Evolutionary conservation across 2,329 filamentous ascomycete genomes (phyloP).

Genomic region (Escovopsis sp.): DNA sequence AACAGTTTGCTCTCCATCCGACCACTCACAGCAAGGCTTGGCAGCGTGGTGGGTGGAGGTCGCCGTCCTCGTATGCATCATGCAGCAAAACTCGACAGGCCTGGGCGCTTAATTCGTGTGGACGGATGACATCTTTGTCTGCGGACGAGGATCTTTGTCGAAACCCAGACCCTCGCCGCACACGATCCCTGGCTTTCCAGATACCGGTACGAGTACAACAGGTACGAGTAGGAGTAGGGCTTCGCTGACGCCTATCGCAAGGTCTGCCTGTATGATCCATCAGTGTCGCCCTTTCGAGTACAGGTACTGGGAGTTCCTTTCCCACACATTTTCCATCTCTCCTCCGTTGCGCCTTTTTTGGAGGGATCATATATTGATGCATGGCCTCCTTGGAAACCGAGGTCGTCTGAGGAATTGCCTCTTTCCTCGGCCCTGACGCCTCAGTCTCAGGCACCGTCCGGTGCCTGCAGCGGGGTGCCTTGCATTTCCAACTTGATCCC

Average conservation of each 20-base stretch:
- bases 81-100: conserved; percentile 27
- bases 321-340: background rate
- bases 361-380: background rate
- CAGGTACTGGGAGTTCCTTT: background rate
- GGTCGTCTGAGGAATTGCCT: too few relatives aligned
- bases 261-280: too few relatives aligned
- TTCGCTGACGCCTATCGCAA: too few relatives aligned
- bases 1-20: conserved; percentile 2
- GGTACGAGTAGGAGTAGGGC: too few relatives aligned
- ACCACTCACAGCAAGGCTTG: conserved; percentile 8
- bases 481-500: too few relatives aligned
- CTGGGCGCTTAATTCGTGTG: conserved; percentile 40
- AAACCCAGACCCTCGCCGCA: too few relatives aligned
- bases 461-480: too few relatives aligned
- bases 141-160: too few relatives aligned
- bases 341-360: background rate
- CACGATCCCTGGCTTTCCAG: too few relatives aligned
- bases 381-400: too few relatives aligned
- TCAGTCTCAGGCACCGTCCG: background rate
- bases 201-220: too few relatives aligned
- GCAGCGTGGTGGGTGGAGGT: conserved; percentile 19
- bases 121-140: conserved; percentile 21
- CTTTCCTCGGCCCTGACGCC: background rate
- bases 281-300: too few relatives aligned
- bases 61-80: conserved; percentile 21